Base-by-base conservation (phyloP, 805 yeast genomes). In the Cyberlindnera xylosilytica region DNA sequence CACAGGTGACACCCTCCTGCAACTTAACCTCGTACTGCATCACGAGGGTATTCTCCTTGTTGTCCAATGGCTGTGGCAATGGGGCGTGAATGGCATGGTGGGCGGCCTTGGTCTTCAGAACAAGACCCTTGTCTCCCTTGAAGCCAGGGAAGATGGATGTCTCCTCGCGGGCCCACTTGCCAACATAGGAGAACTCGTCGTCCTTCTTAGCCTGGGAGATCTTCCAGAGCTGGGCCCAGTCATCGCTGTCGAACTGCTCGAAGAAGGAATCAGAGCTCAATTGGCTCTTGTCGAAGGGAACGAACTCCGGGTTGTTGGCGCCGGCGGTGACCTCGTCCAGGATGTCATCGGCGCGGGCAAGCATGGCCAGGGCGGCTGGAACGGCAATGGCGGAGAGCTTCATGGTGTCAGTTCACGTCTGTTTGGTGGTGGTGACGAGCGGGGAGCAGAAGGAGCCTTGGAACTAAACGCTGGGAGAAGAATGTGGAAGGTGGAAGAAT, bases 21-120 rank as follows among this genome's bases (percentile, higher is more conserved):
- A 82, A 65, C 66, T 89, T 89, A 42, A 87, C 86, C 64, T 90
- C 97, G 63, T 87, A 90, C 65, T 90, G 97, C 32, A 88, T 66
- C 9, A 90, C 96, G 49, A 90, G 69, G 13, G 87, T 80, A 44
- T 78, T 69, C 51, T 72, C 73, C 10, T 69, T 74, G 62, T 81
- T 83, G 58, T 75, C 74, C 44, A 89, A 72, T 3, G 81, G 74
- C 20, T 62, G 44, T 16, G 77, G 76, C 42, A 90, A 71, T 47
- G 69, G 62, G 41, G 79, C 76, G 30, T 87, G 79, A 52, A 90
- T 86, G 33, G 95, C 96, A 61, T 87, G 89, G 57, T 79, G 87
- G 19, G 87, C 82, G 31, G 95, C 89, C 36, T 81, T 79, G 16
- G 83, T 66, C 57, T 82, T 83, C 61, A 83, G 73, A 4, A 86